Evolutionary conservation across 2,329 filamentous ascomycete species (phyloP), one percentile per base, ranked within the genome.

Genomic region (Ophiocordyceps polyrhachis-furcata): DNA sequence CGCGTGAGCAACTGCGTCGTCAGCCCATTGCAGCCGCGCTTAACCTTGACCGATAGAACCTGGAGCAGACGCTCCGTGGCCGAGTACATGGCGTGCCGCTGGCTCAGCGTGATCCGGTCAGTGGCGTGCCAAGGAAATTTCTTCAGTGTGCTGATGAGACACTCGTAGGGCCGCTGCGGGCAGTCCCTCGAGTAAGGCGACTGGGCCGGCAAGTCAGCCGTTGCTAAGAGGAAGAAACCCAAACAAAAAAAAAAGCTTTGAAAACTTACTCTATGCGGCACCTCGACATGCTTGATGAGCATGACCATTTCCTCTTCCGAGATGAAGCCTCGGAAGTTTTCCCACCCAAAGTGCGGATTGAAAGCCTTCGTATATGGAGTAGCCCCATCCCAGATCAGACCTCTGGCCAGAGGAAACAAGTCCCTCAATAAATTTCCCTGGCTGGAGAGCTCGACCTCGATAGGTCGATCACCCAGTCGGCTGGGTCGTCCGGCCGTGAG

Each of bases 131-230:
- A 82, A 0, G 78, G 78, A 40, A 78, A 67, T 62, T 81, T 76
- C 48, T 68, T 69, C 35, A 77, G 55, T 1, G 72, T 79, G 55
- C 73, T 78, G 51, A 81, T 77, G 52, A 81, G 63, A 54, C 69
- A 76, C 60, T 82, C 78, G 46, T 73, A 81, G 2, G 76, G 71
- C 14, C 78, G 70, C 58, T 81, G 76, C 0, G 76, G 74, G 50
- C 74, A 79, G 23, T 76, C 67, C 46, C 65, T 68, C 9, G 73
- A 69, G 53, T 74, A 81, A 0, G 72, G 71, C 13, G 74, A 75
- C 74, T 79, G 44, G 20, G 19, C 17, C 38, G 7, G 11, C 19
- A 14, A 40, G 38, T 13, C 14, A 13, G 5, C 19, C 21, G 19
- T 6, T 11, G 20, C 2, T 11, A 5, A 23, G 12, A n/a, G 9